Evolutionary conservation across 805 yeast species (phyloP).

Genomic region (Wickerhamiella shivajii): DNA sequence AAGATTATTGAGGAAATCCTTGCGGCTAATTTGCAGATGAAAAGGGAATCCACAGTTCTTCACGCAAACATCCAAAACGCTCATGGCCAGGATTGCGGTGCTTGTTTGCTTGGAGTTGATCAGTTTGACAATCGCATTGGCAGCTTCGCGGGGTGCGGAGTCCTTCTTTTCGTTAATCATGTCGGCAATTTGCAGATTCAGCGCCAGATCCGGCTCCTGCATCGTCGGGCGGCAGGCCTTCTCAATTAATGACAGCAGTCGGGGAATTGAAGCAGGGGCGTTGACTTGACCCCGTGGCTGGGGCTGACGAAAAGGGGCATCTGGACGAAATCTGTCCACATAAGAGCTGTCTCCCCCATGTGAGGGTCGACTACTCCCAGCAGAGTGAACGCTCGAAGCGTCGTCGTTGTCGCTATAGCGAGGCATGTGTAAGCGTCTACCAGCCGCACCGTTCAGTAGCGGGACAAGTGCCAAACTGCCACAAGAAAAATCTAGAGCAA

Average conservation of each 20-base stretch:
- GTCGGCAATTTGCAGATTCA: constrained; percentile 88
- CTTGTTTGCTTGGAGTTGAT: constrained; percentile 75
- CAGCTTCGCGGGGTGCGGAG: constrained; percentile 81
- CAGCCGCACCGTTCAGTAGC: too few relatives aligned
- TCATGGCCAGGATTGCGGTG: constrained; percentile 68
- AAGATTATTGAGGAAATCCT: constrained; percentile 85
- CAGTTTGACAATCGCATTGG: constrained; percentile 65
- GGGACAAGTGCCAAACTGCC: too few relatives aligned
- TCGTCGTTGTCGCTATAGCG: too few relatives aligned
- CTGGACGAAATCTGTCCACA: constrained; percentile 19
- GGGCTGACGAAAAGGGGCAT: constrained; percentile 10
- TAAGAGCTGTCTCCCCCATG: too few relatives aligned
- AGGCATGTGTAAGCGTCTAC: too few relatives aligned
- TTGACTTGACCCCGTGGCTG: constrained; percentile 5
- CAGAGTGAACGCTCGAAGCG: too few relatives aligned
- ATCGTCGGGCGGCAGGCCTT: constrained; percentile 80
- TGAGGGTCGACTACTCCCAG: too few relatives aligned
- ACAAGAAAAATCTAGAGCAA: too few relatives aligned
- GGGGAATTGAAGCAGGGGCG: constrained; percentile 9
- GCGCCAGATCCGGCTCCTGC: constrained; percentile 72
- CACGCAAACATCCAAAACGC: constrained; percentile 68
- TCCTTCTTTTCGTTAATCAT: constrained; percentile 88
- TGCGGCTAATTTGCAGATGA: constrained; percentile 86
- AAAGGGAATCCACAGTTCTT: constrained; percentile 97
- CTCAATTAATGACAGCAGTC: constrained; percentile 26